These are phyloP conservation scores for Lyophyllum decastes DNA, from an alignment of 768 basidiomycete genomes.

Conservation along the genomic window DNA sequence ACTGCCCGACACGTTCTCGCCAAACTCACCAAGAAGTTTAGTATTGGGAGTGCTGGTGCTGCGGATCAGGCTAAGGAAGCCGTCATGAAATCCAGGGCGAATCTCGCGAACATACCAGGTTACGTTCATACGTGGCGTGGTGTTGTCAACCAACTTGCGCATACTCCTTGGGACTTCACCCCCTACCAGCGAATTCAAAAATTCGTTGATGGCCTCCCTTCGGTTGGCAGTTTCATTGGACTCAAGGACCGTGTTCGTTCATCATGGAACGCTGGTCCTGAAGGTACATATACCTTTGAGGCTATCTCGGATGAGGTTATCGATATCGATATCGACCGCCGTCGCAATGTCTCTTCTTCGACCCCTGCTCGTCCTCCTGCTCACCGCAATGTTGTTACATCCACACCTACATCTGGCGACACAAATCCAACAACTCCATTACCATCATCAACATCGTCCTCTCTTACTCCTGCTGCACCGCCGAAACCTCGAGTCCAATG, in stretches of 20 bases:
- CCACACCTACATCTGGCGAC: not conserved
- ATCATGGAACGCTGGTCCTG: not conserved
- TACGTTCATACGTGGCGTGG: not conserved
- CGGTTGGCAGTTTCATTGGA: not conserved
- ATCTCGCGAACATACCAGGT: too few relatives aligned
- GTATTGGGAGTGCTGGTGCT: not conserved
- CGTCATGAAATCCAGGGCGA: not conserved
- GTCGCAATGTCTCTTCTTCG: not conserved
- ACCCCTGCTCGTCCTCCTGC: not conserved
- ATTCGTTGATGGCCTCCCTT: constrained; percentile 2
- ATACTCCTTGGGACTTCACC: not conserved
- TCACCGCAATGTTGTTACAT: not conserved
- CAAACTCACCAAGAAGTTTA: not conserved
- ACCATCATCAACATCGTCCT: not conserved
- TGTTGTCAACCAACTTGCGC: not conserved
- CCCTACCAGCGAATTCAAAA: not conserved
- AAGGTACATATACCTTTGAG: not conserved
- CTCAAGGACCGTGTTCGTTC: not conserved
- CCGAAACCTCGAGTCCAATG: not conserved
- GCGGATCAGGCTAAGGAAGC: not conserved
- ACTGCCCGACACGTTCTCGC: not conserved
- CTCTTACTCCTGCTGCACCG: not conserved
- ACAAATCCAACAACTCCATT: not conserved
- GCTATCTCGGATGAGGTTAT: not conserved
- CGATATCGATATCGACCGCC: not conserved